Evolutionary conservation across 345 rosid genomes (phyloP).

Genomic region (Kernera saxatilis): DNA sequence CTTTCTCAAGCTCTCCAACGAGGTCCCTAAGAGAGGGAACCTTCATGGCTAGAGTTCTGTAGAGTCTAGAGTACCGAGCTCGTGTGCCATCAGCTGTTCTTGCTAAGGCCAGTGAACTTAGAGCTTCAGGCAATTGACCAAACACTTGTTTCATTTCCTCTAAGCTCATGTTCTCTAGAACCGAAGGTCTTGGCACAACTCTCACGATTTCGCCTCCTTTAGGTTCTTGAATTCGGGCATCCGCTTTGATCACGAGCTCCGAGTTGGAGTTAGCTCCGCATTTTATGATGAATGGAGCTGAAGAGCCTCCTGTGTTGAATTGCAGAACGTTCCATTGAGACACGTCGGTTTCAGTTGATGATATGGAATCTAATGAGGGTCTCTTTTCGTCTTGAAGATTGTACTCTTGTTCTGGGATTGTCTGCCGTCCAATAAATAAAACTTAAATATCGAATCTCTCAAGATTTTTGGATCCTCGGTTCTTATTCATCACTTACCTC

Average conservation of each 20-base stretch:
- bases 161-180: conserved; percentile 68
- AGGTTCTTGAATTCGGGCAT: conserved; percentile 78
- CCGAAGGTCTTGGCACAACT: conserved; percentile 92
- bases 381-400: conserved; percentile 34
- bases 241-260: conserved; percentile 90
- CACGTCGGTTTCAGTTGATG: conserved; percentile 69
- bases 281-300: conserved; percentile 82
- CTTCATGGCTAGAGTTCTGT: conserved; percentile 93
- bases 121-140: conserved; percentile 83
- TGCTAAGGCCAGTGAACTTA: conserved; percentile 87
- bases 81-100: conserved; percentile 95
- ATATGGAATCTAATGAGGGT: conserved; percentile 41
- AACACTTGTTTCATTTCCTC: conserved; percentile 86
- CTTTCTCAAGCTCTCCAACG: conserved; percentile 89
- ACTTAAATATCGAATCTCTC: background rate
- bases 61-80: conserved; percentile 88
- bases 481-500: conserved; percentile 45
- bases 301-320: conserved; percentile 79
- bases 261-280: conserved; percentile 94
- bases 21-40: conserved; percentile 89
- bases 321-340: conserved; percentile 97
- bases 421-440: conserved; percentile 38
- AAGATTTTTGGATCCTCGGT: background rate
- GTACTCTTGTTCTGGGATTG: conserved; percentile 74
- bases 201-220: conserved; percentile 92